phyloP scores from a whole-genome alignment of 805 yeast species.

The Lipomyces japonicus region DNA sequence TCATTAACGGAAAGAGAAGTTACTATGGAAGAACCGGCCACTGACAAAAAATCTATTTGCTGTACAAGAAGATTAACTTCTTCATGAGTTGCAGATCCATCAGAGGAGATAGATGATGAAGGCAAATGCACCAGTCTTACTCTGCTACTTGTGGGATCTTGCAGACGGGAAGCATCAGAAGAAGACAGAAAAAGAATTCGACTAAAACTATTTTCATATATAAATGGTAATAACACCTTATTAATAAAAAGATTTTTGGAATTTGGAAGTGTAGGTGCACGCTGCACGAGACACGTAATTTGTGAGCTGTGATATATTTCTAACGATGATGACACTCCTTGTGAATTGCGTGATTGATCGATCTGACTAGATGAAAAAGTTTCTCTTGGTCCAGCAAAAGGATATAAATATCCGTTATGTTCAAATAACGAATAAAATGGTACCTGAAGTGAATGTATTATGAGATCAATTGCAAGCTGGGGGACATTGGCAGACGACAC shows the following conservation, averaged over 20 bases:
- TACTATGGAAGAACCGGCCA: background rate
- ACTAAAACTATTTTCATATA: conserved; percentile 42
- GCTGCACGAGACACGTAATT: conserved; percentile 65
- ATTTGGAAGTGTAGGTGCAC: conserved; percentile 80
- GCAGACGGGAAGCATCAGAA: conserved; percentile 48
- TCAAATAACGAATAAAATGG: conserved; percentile 54
- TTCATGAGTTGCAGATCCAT: conserved; percentile 5
- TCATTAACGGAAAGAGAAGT: background rate
- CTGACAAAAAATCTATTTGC: conserved; percentile 1
- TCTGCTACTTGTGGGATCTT: conserved; percentile 19
- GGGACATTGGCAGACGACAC: conserved; percentile 89
- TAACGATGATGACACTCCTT: conserved; percentile 54
- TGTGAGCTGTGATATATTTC: conserved; percentile 54
- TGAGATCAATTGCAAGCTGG: conserved; percentile 70
- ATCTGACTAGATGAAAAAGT: conserved; percentile 34
- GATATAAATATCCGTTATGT: conserved; percentile 56
- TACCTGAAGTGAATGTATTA: conserved; percentile 60
- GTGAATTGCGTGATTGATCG: no score
- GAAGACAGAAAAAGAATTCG: conserved; percentile 63
- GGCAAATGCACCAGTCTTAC: conserved; percentile 2
- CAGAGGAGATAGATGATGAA: conserved; percentile 2
- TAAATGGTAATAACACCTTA: conserved; percentile 51
- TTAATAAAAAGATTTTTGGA: conserved; percentile 49
- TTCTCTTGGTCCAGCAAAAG: conserved; percentile 77
- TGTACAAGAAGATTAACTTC: background rate